Evolutionary conservation across 306 rosid genomes (phyloP).

Genomic region (Oxytropis ochrocephala): DNA sequence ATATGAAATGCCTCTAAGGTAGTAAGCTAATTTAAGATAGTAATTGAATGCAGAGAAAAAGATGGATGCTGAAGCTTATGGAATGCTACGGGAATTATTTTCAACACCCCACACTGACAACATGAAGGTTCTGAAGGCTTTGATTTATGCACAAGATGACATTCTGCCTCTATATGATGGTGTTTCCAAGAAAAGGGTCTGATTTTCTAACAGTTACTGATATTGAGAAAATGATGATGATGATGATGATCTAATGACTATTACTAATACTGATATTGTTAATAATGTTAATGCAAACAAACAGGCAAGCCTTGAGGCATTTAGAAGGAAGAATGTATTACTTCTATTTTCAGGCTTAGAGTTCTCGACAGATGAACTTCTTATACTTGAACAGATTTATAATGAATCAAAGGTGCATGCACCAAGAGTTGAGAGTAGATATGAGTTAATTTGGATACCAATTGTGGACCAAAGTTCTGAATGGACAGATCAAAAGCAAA

Average conservation of each 20-base stretch:
- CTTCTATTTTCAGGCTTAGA: slow-evolving; percentile 53
- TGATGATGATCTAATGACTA: too few species aligned
- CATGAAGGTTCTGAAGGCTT: slow-evolving; percentile 53
- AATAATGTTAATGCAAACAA: slow-evolving; percentile 22
- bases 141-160: slow-evolving; percentile 48
- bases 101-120: slow-evolving; percentile 42
- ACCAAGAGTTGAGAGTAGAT: slow-evolving; percentile 29
- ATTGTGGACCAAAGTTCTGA: slow-evolving; percentile 32
- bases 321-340: slow-evolving; percentile 59
- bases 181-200: slow-evolving; percentile 44
- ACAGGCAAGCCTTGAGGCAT: slow-evolving; percentile 54
- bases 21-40: not conserved
- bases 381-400: slow-evolving; percentile 57
- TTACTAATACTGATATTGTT: not conserved
- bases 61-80: slow-evolving; percentile 43
- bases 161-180: slow-evolving; percentile 50
- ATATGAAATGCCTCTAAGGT: not conserved
- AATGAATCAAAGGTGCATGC: slow-evolving; percentile 44
- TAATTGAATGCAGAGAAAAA: slow-evolving; percentile 33
- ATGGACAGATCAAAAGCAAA: slow-evolving; percentile 31
- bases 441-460: slow-evolving; percentile 62
- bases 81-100: slow-evolving; percentile 32
- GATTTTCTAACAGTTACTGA: slow-evolving; percentile 28
- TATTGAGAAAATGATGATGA: too few species aligned
- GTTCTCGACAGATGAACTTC: slow-evolving; percentile 46